These are phyloP conservation scores for Penicillium canescens DNA, from an alignment of 495 filamentous ascomycete species.

Conservation along the genomic window DNA sequence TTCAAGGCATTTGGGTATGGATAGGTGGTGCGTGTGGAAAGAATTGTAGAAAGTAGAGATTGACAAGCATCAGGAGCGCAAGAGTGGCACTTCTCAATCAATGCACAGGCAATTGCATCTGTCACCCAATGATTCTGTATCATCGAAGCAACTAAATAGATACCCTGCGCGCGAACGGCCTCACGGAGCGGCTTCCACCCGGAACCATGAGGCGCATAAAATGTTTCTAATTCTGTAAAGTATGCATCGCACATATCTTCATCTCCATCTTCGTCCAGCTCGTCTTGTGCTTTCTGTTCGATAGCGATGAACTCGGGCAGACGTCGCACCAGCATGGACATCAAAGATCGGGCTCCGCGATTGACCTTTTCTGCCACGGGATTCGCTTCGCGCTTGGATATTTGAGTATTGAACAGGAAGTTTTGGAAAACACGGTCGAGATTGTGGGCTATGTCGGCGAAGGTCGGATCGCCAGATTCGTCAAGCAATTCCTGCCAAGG, in stretches of 20 bases:
- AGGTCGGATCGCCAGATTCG: slow-evolving; percentile 32
- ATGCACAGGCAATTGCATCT: slow-evolving; percentile 27
- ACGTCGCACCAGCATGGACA: slow-evolving; percentile 64
- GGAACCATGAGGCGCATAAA: slow-evolving; percentile 48
- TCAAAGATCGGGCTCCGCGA: slow-evolving; percentile 53
- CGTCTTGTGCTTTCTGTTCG: slow-evolving; percentile 57
- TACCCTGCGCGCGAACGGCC: slow-evolving; percentile 67
- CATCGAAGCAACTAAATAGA: slow-evolving; percentile 57
- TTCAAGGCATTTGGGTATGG: slow-evolving; percentile 35
- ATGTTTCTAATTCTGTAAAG: slow-evolving; percentile 66
- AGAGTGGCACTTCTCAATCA: slow-evolving; percentile 36
- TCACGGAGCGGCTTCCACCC: slow-evolving; percentile 68
- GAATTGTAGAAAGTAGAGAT: slow-evolving; percentile 31
- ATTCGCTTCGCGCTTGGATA: slow-evolving; percentile 1
- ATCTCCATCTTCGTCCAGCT: slow-evolving; percentile 46
- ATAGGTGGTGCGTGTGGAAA: slow-evolving; percentile 29
- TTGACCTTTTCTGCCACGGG: background rate
- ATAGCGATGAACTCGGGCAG: slow-evolving; percentile 63
- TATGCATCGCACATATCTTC: slow-evolving; percentile 53
- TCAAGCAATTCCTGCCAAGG: slow-evolving; percentile 44
- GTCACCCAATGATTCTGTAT: slow-evolving; percentile 48
- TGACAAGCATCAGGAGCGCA: slow-evolving; percentile 42
- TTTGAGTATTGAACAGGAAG: slow-evolving; percentile 38
- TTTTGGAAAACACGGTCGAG: slow-evolving; percentile 40
- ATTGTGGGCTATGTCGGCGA: slow-evolving; percentile 39